These are phyloP conservation scores for Cyclospora cayetanensis DNA, from an alignment of 169 alveolate genomes.

Conservation along the genomic window DNA sequence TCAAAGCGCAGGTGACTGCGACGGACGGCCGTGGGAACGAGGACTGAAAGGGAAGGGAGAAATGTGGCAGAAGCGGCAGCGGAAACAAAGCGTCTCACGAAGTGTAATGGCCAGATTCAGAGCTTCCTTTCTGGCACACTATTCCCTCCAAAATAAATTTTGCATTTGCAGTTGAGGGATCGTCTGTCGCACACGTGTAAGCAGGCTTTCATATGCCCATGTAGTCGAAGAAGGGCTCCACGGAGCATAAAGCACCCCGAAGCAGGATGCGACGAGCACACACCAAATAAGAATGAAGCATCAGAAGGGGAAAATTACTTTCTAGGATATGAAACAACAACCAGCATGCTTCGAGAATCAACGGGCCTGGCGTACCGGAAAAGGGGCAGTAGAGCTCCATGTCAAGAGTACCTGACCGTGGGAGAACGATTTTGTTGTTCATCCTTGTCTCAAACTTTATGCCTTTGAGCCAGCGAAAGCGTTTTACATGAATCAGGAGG, in stretches of 20 bases:
- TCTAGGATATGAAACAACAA: background rate
- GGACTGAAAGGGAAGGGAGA: background rate
- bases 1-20: too few species aligned
- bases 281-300: background rate
- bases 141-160: constrained; percentile 15
- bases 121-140: constrained; percentile 51
- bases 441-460: background rate
- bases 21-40: background rate
- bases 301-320: background rate
- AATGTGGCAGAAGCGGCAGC: background rate
- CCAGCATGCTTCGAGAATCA: background rate
- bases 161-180: background rate
- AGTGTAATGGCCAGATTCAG: constrained; percentile 55
- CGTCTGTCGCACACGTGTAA: background rate
- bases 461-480: constrained; percentile 39
- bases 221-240: too few species aligned
- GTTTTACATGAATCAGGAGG: constrained; percentile 48
- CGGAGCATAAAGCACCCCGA: too few species aligned
- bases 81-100: background rate
- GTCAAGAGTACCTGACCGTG: constrained; percentile 9
- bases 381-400: constrained; percentile 52
- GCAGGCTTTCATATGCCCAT: too few species aligned
- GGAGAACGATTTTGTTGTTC: background rate
- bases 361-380: background rate
- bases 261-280: background rate